A percentile compares a stretch with the other conserved stretches of the same genome.
Conservation (phyloP, 768 basidiomycete species). For the Boletus fagicola region DNA sequence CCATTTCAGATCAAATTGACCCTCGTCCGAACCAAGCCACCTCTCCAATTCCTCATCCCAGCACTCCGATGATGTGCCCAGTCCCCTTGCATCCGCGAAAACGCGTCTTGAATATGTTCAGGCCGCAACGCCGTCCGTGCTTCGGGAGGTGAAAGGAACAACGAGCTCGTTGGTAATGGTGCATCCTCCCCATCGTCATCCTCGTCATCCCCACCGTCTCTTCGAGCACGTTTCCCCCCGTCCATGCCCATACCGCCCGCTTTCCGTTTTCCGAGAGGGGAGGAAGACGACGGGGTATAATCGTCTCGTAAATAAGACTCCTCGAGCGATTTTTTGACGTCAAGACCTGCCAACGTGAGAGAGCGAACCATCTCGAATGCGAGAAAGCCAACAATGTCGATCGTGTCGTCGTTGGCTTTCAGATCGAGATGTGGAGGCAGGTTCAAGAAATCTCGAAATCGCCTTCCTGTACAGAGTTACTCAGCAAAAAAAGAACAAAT, state of each 20-base stretch:
- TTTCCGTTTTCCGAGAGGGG: constrained; percentile 73
- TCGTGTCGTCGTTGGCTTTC: constrained; percentile 89
- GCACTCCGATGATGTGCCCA: constrained; percentile 79
- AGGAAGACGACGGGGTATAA: constrained; percentile 43
- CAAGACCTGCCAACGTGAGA: constrained; percentile 82
- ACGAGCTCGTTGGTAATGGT: constrained; percentile 61
- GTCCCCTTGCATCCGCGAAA: constrained; percentile 84
- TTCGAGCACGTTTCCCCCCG: constrained; percentile 45
- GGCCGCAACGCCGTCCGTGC: constrained; percentile 75
- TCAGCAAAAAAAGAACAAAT: background rate
- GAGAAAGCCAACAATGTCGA: constrained; percentile 96
- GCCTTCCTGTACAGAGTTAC: constrained; percentile 61
- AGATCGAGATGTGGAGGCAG: constrained; percentile 83
- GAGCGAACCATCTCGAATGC: constrained; percentile 97
- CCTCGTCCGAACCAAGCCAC: constrained; percentile 75
- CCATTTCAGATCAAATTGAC: constrained; percentile 65
- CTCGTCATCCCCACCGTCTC: constrained; percentile 50
- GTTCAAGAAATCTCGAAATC: constrained; percentile 93
- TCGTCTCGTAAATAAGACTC: constrained; percentile 67
- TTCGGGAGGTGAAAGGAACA: constrained; percentile 82
- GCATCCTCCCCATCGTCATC: constrained; percentile 60
- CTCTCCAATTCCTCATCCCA: constrained; percentile 88
- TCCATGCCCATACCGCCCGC: constrained; percentile 45
- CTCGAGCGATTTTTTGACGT: constrained; percentile 77
- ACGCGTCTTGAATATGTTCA: constrained; percentile 90